A percentile compares a stretch with the other conserved stretches of the same genome.
Evolutionary conservation across 192 early-diverging fungal genomes (phyloP).

Genomic region (Linnemannia schmuckeri): DNA sequence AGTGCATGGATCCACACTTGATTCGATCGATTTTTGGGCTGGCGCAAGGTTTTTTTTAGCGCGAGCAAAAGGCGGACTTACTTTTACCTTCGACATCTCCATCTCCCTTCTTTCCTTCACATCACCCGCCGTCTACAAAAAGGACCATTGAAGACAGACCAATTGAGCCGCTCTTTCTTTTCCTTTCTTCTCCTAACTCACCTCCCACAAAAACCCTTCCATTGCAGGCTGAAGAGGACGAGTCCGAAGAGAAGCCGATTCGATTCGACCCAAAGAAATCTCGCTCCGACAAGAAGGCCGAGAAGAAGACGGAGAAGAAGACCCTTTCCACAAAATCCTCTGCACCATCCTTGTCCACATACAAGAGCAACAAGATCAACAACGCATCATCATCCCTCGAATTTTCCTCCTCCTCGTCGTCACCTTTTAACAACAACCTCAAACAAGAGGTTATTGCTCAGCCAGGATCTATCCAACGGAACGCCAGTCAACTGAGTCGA

Average conservation of each 20-base stretch:
- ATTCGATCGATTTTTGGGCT: too few relatives aligned
- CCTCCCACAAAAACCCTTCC: not conserved
- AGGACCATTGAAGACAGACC: slow-evolving; percentile 6
- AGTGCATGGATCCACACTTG: not conserved
- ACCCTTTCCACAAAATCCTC: not conserved
- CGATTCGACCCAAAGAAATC: slow-evolving; percentile 21
- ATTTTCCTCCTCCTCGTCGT: not conserved
- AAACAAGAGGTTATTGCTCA: not conserved
- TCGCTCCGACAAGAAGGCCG: slow-evolving; percentile 2
- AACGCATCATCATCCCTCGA: not conserved
- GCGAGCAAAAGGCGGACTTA: not conserved
- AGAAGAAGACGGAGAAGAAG: slow-evolving; percentile 6
- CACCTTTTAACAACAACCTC: not conserved
- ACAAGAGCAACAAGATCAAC: not conserved
- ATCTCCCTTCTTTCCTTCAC: not conserved
- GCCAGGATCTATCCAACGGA: not conserved
- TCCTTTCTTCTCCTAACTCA: not conserved
- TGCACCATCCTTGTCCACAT: not conserved
- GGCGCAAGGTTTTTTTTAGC: not conserved
- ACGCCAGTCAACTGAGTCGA: slow-evolving; percentile 15
- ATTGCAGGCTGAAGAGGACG: slow-evolving; percentile 18
- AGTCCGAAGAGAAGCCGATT: slow-evolving; percentile 19
- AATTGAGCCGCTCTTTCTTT: not conserved
- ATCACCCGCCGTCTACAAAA: not conserved
- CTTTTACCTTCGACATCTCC: not conserved